Evolutionary conservation across 257 asterid species (phyloP), one percentile per base, ranked within the genome.

Genomic region (Verbascum thapsus): DNA sequence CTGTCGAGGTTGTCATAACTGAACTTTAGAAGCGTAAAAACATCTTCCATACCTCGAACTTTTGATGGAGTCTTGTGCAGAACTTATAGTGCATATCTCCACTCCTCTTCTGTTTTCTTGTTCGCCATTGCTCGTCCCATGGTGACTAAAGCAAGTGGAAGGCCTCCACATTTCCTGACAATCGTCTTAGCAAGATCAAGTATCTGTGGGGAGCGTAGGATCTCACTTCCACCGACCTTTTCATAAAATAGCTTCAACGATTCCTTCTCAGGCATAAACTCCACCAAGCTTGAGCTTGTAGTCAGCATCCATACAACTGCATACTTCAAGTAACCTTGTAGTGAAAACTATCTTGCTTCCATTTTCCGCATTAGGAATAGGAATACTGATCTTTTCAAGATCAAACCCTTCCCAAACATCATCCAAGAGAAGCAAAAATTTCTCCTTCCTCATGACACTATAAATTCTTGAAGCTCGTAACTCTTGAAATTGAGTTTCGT

Each of bases 401-500:
- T 78, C 81, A 40, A 78, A 53, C 13, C 76, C 77, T 47, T 81
- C 76, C 87, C 87, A 81, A 59, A 81, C 72, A 69, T 81, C 87
- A 64, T 81, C 84, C 45, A 81, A 35, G 20, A 81, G 70, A 52
- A 81, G 20, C 63, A 75, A 32, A 53, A 78, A 77, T 52, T 67
- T 81, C 71, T 64, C 75, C 70, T 58, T 74, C 40, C 74, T 75
- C 84, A 78, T 72, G 42, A 81, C 69, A 44, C 66, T 72, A 47
- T 72, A 48, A 16, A 78, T 72, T 53, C 79, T 75, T 20, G 66
- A 58, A 45, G 87, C 78, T 18, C 81, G 68, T 35, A 59, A 43
- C 9, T 75, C 79, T 61, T 72, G 81, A 64, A 66, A 66, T 44
- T 81, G 77, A 17, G 59, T 44, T 65, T 77, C 83, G 18, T 77